Evolutionary conservation across 345 rosid species (phyloP), one percentile per base, ranked within the genome.

Genomic region (Jatropha curcas): DNA sequence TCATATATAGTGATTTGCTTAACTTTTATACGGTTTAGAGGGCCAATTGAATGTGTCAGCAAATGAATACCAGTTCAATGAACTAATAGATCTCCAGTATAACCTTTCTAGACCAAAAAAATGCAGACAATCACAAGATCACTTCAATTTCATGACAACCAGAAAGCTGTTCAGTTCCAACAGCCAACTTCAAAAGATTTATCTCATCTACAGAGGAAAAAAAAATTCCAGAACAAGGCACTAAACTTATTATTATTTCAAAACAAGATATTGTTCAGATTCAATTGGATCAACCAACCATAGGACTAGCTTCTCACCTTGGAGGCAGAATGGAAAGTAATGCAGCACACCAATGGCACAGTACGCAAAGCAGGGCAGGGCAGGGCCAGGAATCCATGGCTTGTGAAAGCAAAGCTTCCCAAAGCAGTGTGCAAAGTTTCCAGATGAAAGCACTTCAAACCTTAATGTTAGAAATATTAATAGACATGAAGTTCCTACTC

Each of bases 331-430:
- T 39, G 28, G 50, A 41, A 12, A 24, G 50, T 24, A 20, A 43
- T 7, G 65, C 50, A 39, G 16, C 67, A 63, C 19, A 39, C 19
- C 9, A 14, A 33, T 63, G 8, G 30, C 45, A 39, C n/a, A n/a
- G n/a, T n/a, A n/a, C 25, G 67, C 17, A 41, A 27, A 24, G 27
- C 67, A 41, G 25, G 51, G 24, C 41, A n/a, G 51, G 51, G 7
- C 51, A 63, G 39, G 22, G 14, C 51, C 3, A 17, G 20, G 19
- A 25, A 17, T 24, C 45, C 51, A 10, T 39, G 27, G 30, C 67
- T 63, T 41, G 51, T 63, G 33, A 63, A 63, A 41, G 20, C 4
- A 14, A 4, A 63, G 67, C 50, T 37, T 63, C 67, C 39, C 67
- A 37, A 39, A 63, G 52, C 67, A 63, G 67, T 22, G 19, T 22